Percentiles rank a stretch among this genome's conserved stretches.
phyloP scores from a whole-genome alignment of 495 filamentous ascomycete species.

The Penicillium macrosclerotiorum region DNA sequence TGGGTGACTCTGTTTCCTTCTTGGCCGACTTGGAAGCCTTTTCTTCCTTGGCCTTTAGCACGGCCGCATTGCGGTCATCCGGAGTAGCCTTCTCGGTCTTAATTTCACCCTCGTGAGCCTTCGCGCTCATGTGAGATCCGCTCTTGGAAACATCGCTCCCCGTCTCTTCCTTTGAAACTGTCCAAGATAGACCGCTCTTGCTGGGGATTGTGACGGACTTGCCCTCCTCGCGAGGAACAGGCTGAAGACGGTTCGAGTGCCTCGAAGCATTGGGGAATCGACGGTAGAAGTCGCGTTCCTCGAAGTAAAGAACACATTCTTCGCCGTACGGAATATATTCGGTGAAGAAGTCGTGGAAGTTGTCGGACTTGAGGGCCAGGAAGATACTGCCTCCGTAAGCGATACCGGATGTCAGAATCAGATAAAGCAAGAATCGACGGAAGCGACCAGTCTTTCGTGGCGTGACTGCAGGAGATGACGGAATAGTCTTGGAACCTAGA shows the following conservation, averaged over 20 bases:
- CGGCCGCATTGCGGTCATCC: conserved; percentile 33
- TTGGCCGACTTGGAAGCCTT: conserved; percentile 29
- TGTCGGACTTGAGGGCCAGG: conserved; percentile 89
- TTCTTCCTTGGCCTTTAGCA: conserved; percentile 44
- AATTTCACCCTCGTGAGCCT: conserved; percentile 32
- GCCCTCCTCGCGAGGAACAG: conserved; percentile 53
- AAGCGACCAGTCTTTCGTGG: conserved; percentile 72
- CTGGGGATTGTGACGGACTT: conserved; percentile 79
- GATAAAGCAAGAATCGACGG: conserved; percentile 67
- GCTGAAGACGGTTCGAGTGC: conserved; percentile 45
- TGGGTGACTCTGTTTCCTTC: conserved; percentile 29
- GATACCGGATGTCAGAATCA: conserved; percentile 69
- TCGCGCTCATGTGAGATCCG: conserved; percentile 48
- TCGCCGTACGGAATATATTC: conserved; percentile 95
- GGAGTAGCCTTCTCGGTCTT: conserved; percentile 33
- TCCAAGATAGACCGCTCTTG: conserved; percentile 83
- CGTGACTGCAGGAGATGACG: conserved; percentile 39
- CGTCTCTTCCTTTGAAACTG: conserved; percentile 56
- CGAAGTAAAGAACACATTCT: conserved; percentile 92
- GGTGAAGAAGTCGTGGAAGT: conserved; percentile 99
- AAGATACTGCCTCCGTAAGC: conserved; percentile 86
- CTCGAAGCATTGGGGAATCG: conserved; percentile 76
- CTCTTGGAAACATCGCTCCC: conserved; percentile 45
- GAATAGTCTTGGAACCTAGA: no score
- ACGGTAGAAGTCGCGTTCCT: conserved; percentile 90